Evolutionary conservation across 2,329 filamentous ascomycete species (phyloP).

Genomic region (Cladophialophora yegresii): DNA sequence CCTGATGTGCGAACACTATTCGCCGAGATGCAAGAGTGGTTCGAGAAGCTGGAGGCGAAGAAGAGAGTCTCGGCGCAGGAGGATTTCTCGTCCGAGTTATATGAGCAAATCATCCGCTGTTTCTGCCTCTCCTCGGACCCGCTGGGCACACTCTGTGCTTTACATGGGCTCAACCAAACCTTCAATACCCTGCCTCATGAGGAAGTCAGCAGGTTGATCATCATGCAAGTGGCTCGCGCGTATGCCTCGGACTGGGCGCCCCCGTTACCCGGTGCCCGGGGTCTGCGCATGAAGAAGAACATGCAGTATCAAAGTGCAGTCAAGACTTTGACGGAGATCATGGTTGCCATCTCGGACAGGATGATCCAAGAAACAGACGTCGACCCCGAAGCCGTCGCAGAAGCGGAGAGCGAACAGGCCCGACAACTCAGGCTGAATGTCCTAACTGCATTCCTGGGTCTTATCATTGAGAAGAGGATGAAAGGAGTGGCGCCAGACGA

Average conservation of each 20-base stretch:
- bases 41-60: slow-evolving; percentile 41
- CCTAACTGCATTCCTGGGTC: slow-evolving; percentile 45
- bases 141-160: slow-evolving; percentile 52
- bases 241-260: slow-evolving; percentile 42
- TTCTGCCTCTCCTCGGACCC: slow-evolving; percentile 55
- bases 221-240: slow-evolving; percentile 53
- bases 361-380: slow-evolving; percentile 40
- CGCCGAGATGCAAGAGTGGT: slow-evolving; percentile 54
- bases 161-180: slow-evolving; percentile 48
- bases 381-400: slow-evolving; percentile 39
- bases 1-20: slow-evolving; percentile 51
- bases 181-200: slow-evolving; percentile 53
- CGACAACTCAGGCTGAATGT: slow-evolving; percentile 48
- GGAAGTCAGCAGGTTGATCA: slow-evolving; percentile 51
- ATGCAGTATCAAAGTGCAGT: slow-evolving; percentile 43
- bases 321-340: slow-evolving; percentile 50
- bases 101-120: slow-evolving; percentile 55
- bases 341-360: slow-evolving; percentile 49
- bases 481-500: slow-evolving; percentile 36
- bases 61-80: slow-evolving; percentile 38
- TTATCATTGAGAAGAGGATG: slow-evolving; percentile 44
- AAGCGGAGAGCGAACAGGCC: slow-evolving; percentile 37
- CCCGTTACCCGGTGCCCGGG: slow-evolving; percentile 9
- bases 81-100: slow-evolving; percentile 53
- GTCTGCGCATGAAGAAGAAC: slow-evolving; percentile 19